These are phyloP conservation scores for Paecilomyces dactylethromorphus DNA, from an alignment of 2,329 filamentous ascomycete genomes.

Conservation along the genomic window DNA sequence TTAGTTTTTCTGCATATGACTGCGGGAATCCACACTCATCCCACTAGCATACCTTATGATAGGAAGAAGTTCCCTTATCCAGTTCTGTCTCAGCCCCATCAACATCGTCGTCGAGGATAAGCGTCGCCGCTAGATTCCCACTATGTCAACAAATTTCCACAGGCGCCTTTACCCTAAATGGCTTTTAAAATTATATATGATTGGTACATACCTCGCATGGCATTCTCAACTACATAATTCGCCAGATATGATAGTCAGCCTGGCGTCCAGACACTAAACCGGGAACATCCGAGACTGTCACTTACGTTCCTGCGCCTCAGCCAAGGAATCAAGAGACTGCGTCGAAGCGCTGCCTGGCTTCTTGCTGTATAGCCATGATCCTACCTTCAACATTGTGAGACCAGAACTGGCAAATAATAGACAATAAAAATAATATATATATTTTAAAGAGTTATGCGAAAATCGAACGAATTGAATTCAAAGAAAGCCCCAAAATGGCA, in stretches of 20 bases:
- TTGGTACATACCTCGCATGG: slow-evolving; percentile 37
- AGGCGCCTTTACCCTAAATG: neutral
- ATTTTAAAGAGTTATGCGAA: neutral
- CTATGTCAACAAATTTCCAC: slow-evolving; percentile 2
- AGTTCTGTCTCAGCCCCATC: slow-evolving; percentile 71
- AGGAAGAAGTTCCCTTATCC: slow-evolving; percentile 69
- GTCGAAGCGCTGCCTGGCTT: slow-evolving; percentile 40
- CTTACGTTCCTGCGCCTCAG: slow-evolving; percentile 49
- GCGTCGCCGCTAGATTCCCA: slow-evolving; percentile 49
- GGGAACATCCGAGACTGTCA: slow-evolving; percentile 3
- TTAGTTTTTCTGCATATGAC: neutral
- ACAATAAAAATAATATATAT: neutral
- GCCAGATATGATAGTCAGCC: slow-evolving; percentile 12
- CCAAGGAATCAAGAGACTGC: slow-evolving; percentile 51
- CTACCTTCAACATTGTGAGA: slow-evolving; percentile 32
- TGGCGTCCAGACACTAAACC: neutral
- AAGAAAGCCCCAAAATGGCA: neutral
- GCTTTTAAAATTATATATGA: neutral
- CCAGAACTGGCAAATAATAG: neutral
- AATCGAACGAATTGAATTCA: neutral
- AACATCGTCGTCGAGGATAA: slow-evolving; percentile 87
- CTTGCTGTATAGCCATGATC: slow-evolving; percentile 41
- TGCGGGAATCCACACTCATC: neutral
- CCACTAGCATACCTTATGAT: slow-evolving; percentile 58
- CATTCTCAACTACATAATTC: slow-evolving; percentile 28